Evolutionary conservation across 495 filamentous ascomycete genomes (phyloP), one percentile per base, ranked within the genome.

Genomic region (Bryoglossum gracile): DNA sequence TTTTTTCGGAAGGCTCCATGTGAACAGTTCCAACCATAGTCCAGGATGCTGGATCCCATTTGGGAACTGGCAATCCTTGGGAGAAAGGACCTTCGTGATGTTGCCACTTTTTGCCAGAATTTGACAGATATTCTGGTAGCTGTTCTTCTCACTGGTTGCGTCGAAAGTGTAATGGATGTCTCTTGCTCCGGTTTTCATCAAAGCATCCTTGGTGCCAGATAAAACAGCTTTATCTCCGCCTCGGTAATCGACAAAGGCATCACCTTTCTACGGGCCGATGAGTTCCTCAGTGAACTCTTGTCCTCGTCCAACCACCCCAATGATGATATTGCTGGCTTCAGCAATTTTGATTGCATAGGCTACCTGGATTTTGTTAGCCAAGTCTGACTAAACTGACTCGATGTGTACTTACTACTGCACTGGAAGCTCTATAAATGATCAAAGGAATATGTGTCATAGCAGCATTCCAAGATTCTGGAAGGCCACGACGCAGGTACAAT

Each of bases 181-280:
- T 6, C 42, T 57, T 4, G 43, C 58, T 5, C 64, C 58, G 8
- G 70, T 54, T 2, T 62, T 64, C 4, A 56, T 54, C 19, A 77
- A 51, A 0, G 76, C 77, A 13, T 70, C 67, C 39, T 69, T 66
- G 50, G 84, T 62, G 13, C 62, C 68, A 8, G 63, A 48, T 0
- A 82, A 66, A 18, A 84, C 66, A 2, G 74, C 68, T 0, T 72
- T 72, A 37, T 78, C 64, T 9, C 80, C 79, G 0, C 68, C 62
- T 17, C 86, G 80, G 59, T 91, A 89, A 65, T 90, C 86, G 41
- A 89, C 57, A 23, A 89, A 69, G 0, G 70, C 64, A 57, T 91
- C 86, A 39, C 86, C 86, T 60, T 83, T 85, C 44, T 54, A 55
- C 28, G 58, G 60, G 61, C 82, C 77, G 39, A 91, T 72, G 34